Base-by-base conservation (phyloP, 257 asterid species). In the Agastache rugosa region DNA sequence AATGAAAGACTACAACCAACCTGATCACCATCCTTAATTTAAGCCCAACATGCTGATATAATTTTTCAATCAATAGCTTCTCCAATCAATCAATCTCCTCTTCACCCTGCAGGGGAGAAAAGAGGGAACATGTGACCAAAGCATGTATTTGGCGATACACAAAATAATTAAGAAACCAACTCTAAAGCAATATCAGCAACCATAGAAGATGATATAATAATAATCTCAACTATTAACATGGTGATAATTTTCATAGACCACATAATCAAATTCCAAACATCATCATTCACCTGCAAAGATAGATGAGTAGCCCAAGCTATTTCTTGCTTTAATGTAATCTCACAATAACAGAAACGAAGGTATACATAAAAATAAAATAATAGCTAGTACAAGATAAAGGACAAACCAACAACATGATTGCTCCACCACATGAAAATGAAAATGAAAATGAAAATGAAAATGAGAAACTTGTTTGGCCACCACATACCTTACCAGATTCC, bases 281-380 rank as follows among this genome's bases (percentile, higher is more conserved):
- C 20, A 47, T 22, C 54, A 67, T 67, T 77, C 80, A 92, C 98
- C 97, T 91, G 99, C 84, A 95, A 77, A 63, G 97, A 92, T 42
- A 92, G 96, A 78, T 95, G 99, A 82, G 97, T 87, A 73, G 98
- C 99, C 99, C 99, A 95, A 56, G 98, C 89, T 67, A 95, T 87
- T 85, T 95, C 98, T 87, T 90, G 98, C 82, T 88, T 92, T 82
- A 95, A 83, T 66, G 94, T 74, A 74, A 86, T 85, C 86, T 92
- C 98, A 42, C 98, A 95, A 87, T 92, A 50, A 17, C 41, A 29
- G 53, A 31, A 50, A 75, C 4, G 22, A n/a, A 61, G 45, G 71
- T 37, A 45, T 44, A 17, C 47, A 60, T 35, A 64, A 17, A 73
- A 37, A 41, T 54, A 55, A 77, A 61, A 34, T 15, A 23, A 45